Evolutionary conservation across 1,284 basidiomycete species (phyloP), one percentile per base, ranked within the genome.

Genomic region (Microbotryum lychnidis-dioicae): DNA sequence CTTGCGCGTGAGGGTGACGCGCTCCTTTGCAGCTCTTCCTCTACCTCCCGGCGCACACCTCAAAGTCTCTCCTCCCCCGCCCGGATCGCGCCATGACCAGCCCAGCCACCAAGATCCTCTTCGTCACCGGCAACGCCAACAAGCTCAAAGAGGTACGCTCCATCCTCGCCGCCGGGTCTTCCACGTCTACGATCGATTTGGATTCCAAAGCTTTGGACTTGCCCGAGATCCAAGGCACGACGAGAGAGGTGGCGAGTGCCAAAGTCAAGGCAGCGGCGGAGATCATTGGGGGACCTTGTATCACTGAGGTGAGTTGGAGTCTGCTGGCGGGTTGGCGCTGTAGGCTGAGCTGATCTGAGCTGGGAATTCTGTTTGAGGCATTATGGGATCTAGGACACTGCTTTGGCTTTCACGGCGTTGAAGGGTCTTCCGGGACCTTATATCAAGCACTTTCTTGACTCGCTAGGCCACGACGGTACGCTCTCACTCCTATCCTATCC

Each of bases 41-140:
- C 37, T 42, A 6, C 37, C 37, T 16, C 16, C 37, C 23, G 23
- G 23, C 23, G 37, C 12, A 16, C 37, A 12, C 37, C 37, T 42
- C 37, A 10, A 42, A 18, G 1, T 42, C 2, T 18, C 6, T 42
- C 37, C 9, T 16, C 14, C 37, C 37, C 14, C 37, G 37, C 9
- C 16, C 37, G 37, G 14, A 42, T 6, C 37, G 12, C 37, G 5
- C 14, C 37, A 42, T 42, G 37, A 18, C 37, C 37, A 42, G 37
- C 37, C 16, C 37, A 42, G 37, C 37, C 14, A 42, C 37, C 37
- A 42, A 53, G n/a, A 53, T 57, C 91, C 90, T 86, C 31, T 97
- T 97, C 73, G 90, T 97, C 21, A 97, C 93, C 1, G 91, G 92
- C 49, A 97, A 97, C 75, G 83, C 85, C 42, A 92, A 94, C 80